phyloP scores from a whole-genome alignment of 345 rosid species.

The Chamaenerion angustifolium region DNA sequence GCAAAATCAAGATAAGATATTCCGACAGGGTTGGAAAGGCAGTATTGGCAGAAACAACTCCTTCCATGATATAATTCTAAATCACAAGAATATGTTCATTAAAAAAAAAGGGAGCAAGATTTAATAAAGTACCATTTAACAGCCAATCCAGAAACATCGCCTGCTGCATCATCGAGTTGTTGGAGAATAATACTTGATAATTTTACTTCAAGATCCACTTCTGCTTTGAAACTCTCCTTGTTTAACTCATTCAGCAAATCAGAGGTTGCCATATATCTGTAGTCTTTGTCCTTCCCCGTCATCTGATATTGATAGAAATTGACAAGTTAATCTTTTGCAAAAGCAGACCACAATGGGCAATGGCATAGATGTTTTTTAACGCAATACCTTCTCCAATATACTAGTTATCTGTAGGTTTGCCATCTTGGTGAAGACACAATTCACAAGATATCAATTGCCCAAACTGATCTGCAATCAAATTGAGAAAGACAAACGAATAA shows the following conservation, averaged over 20 bases:
- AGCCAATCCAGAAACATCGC: constrained; percentile 99
- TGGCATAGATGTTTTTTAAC: too few relatives aligned
- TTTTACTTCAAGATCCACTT: constrained; percentile 70
- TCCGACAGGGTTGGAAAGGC: too few relatives aligned
- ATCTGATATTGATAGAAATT: constrained; percentile 32
- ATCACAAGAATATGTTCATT: too few relatives aligned
- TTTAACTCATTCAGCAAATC: constrained; percentile 90
- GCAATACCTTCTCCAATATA: constrained; percentile 74
- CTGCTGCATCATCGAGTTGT: constrained; percentile 96
- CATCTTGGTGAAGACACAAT: constrained; percentile 23
- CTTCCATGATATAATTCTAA: neutral
- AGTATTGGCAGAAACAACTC: too few relatives aligned
- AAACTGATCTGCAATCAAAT: neutral
- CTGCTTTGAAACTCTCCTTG: constrained; percentile 83
- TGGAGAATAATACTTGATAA: constrained; percentile 64
- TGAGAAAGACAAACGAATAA: neutral
- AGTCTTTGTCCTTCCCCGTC: constrained; percentile 99
- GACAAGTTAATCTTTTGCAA: neutral
- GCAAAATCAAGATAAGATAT: too few relatives aligned
- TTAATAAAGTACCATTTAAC: constrained; percentile 64
- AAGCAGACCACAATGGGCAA: neutral
- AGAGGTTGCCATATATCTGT: constrained; percentile 98
- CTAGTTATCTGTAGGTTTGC: constrained; percentile 74
- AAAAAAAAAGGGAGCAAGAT: neutral
- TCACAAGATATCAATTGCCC: constrained; percentile 1